Evolutionary conservation across 2,329 filamentous ascomycete genomes (phyloP), one percentile per base, ranked within the genome.

Genomic region (Lachnellula cervina): DNA sequence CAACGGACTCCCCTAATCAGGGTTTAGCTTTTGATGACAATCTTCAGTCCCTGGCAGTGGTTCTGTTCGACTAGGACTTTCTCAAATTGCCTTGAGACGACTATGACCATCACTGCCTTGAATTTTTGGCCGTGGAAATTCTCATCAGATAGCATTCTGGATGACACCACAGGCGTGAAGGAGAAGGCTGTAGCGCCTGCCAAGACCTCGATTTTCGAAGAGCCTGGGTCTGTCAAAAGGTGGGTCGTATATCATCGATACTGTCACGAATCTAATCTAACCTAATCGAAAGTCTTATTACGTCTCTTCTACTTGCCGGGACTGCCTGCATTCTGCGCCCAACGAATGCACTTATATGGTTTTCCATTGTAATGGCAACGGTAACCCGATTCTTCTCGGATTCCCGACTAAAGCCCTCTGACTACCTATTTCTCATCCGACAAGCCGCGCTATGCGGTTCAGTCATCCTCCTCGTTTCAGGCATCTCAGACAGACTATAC

Each of bases 31-130:
- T 79, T 81, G 56, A 79, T 94, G 73, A 86, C 84, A 3, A 71
- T 88, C 44, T 76, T 85, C 66, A 96, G 85, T 71, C 90, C 94
- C 6, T 99, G 94, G 91, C 90, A 97, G 71, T 97, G 90, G 89
- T 97, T 94, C 73, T 94, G 88, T 73, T 94, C 91, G 1, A 93
- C 91, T 0, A 82, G 94, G 47, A 96, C 94, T 0, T 87, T 99
- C 68, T 97, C 93, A 53, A 99, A 99, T 73, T 94, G 87, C 51
- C 76, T 97, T 4, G 94, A 99, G 76, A 90, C 88, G n/a, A 89
- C 88, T 0, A 74, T 99, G 63, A 97, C 93, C 4, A 78, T 88
- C 57, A 78, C 84, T 65, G 93, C 91, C 1, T 76, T 97, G 46
- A 84, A 84, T 69, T 82, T 86, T 64, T 97, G 90, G 89, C 93